Evolutionary conservation across 1,284 basidiomycete species (phyloP), one percentile per base, ranked within the genome.

Genomic region (Apiotrichum gracile): DNA sequence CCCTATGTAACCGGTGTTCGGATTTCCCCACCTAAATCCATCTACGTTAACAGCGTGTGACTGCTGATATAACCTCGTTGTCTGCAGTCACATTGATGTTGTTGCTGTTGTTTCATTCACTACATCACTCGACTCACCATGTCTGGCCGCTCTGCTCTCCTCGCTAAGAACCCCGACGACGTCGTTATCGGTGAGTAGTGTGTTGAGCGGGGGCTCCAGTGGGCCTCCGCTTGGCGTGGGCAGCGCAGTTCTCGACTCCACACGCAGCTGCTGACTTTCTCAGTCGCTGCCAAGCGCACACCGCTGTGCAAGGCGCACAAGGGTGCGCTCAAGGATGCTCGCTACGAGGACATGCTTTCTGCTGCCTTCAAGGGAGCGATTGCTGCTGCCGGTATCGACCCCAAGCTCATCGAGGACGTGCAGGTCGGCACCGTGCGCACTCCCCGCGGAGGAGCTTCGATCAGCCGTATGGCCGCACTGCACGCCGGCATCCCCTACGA

Each of bases 261-360:
- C 37, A 29, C 31, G 12, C 24, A n/a, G n/a, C n/a, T n/a, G n/a
- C n/a, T n/a, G n/a, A n/a, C n/a, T n/a, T 27, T 39, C 24, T 17
- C 39, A 58, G 57, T 59, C 40, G 31, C 57, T 5, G 57, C 57
- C 26, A 59, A 59, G 54, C 57, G 57, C 49, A 59, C 57, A 7
- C 48, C 57, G 5, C 51, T 59, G 54, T 48, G 45, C 49, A 53
- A 87, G 84, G 84, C 83, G 19, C 85, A 80, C 72, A 92, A 91
- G 73, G 91, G 91, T 52, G 88, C 87, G 19, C 91, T 93, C 78
- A 88, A 91, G 72, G 88, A 91, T 71, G 88, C 88, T 17, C 80
- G 83, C 51, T 87, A 88, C 17, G 92, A 94, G 66, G 85, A 91
- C 63, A 78, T 92, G 65, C 82, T 93, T 57, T 84, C 85, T 14